phyloP scores from a whole-genome alignment of 2,329 filamentous ascomycete genomes.

The Aureobasidium sp. region DNA sequence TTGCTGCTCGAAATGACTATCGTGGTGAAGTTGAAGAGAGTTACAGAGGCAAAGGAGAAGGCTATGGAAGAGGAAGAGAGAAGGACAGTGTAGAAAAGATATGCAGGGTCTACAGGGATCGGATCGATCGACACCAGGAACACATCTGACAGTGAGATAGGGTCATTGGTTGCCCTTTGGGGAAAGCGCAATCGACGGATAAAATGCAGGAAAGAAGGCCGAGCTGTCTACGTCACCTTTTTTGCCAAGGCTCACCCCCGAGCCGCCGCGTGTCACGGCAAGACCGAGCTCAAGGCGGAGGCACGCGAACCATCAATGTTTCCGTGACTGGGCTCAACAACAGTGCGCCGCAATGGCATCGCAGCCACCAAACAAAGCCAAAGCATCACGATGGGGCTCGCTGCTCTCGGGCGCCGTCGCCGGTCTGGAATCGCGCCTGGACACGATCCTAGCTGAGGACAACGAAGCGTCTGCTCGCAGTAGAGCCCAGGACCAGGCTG shows the following conservation, averaged over 20 bases:
- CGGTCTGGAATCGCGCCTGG: constrained; percentile 85
- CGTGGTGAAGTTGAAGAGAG: not conserved
- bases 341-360: constrained; percentile 15
- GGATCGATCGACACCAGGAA: constrained; percentile 5
- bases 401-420: constrained; percentile 87
- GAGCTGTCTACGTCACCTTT: not conserved
- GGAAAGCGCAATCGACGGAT: not conserved
- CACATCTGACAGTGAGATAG: not conserved
- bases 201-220: not conserved
- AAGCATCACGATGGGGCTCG: constrained; percentile 32
- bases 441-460: constrained; percentile 82
- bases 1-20: not conserved
- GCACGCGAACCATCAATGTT: constrained; percentile 1
- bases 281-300: not conserved
- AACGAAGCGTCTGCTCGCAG: constrained; percentile 46
- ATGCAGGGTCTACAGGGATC: not conserved
- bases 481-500: constrained; percentile 32
- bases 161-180: not conserved
- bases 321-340: not conserved
- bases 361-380: constrained; percentile 16
- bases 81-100: not conserved
- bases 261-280: not conserved
- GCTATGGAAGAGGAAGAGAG: not conserved
- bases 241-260: constrained; percentile 8
- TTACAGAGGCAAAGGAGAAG: not conserved